Evolutionary conservation across 176 grass and related monocot species (phyloP), one percentile per base, ranked within the genome.

Genomic region (Ensete glaucum): DNA sequence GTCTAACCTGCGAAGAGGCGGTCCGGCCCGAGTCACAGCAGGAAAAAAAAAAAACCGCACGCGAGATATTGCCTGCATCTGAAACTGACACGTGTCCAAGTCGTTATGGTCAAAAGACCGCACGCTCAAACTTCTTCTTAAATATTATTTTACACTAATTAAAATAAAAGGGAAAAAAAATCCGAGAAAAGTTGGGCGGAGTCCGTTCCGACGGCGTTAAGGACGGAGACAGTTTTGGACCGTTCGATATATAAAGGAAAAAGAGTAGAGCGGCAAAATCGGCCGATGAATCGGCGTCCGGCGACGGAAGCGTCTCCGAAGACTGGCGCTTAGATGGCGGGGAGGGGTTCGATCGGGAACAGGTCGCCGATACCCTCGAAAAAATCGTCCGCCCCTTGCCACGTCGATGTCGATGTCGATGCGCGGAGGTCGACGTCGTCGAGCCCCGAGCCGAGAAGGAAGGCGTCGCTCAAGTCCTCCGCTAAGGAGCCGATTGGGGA

Each of bases 291-390:
- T 64, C 19, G 73, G 59, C 64, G 64, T 83, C 62, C 77, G 76
- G 87, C 71, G 79, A 60, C n/a, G 48, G 48, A 52, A 70, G 9
- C 19, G 67, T n/a, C 43, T 50, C 48, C 4, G 51, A 50, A 20
- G 14, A 11, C 19, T 70, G 54, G 50, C 34, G 4, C 20, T 71
- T n/a, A 71, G 69, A 69, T 51, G 34, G 84, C 83, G 19, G 89
- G 83, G 8, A 71, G 43, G 1, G 84, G 86, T 19, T 96, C 92
- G 54, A 90, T 54, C 29, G 79, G 70, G 78, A 98, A 98, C 27
- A 93, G 82, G 77, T 98, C 95, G 76, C 85, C 76, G 77, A 98
- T 93, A 73, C 93, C 95, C 2, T 90, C 49, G 73, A 93, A 98
- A 50, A 71, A 85, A 53, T 89, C 90, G 63, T 89, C 69, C 17